Evolutionary conservation across 495 filamentous ascomycete species (phyloP).

Genomic region (Lindgomyces ingoldianus): DNA sequence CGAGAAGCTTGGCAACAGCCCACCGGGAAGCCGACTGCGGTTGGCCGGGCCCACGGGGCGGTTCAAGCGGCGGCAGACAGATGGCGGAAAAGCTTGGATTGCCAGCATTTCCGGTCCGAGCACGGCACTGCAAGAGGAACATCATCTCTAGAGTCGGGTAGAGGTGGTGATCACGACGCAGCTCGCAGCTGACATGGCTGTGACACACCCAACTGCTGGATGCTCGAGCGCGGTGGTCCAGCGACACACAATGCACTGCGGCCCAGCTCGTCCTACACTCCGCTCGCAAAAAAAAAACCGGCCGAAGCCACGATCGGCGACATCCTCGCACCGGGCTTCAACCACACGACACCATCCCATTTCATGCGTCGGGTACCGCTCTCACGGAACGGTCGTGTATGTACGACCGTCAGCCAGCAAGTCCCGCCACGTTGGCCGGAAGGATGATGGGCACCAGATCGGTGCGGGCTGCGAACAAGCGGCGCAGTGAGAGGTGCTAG

Average conservation of each 20-base stretch:
- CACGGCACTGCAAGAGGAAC: no score
- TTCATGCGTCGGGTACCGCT: slow-evolving; percentile 25
- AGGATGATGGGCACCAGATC: slow-evolving; percentile 19
- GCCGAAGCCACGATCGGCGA: slow-evolving; percentile 21
- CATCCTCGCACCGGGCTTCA: slow-evolving; percentile 22
- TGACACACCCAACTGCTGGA: no score
- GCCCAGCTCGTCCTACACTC: background rate
- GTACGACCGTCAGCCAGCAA: slow-evolving; percentile 27
- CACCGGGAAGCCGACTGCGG: background rate
- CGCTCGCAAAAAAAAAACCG: slow-evolving; percentile 19
- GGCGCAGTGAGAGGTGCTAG: slow-evolving; percentile 26
- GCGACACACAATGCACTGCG: background rate
- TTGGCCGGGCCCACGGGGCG: background rate
- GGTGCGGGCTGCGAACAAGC: slow-evolving; percentile 13
- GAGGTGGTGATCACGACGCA: no score
- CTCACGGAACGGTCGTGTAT: slow-evolving; percentile 19
- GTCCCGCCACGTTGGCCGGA: slow-evolving; percentile 31
- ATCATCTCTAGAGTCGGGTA: no score
- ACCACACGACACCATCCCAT: slow-evolving; percentile 7
- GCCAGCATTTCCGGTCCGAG: no score
- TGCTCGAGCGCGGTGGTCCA: no score
- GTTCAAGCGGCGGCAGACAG: background rate
- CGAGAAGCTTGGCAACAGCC: slow-evolving; percentile 14
- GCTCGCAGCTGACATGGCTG: background rate
- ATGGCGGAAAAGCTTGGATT: no score